phyloP scores from a whole-genome alignment of 2,329 filamentous ascomycete genomes.

The Zarea fungicola region DNA sequence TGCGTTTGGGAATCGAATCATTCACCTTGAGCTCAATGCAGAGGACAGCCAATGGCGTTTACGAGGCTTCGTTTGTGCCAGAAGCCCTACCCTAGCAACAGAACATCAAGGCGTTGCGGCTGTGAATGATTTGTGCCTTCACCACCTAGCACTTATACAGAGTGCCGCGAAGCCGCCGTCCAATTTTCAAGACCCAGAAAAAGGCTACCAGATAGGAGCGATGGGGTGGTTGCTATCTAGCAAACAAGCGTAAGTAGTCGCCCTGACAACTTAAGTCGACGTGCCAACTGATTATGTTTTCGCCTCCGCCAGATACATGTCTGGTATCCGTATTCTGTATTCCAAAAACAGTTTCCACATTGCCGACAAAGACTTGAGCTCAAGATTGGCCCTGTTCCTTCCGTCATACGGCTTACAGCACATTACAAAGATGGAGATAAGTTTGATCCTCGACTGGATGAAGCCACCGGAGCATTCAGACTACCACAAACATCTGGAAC shows the following conservation, averaged over 20 bases:
- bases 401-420: neutral
- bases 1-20: conserved; percentile 1
- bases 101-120: neutral
- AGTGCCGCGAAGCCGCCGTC: neutral
- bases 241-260: conserved; percentile 1
- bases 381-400: neutral
- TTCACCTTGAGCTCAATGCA: neutral
- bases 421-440: neutral
- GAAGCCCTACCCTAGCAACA: neutral
- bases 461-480: neutral
- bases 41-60: neutral
- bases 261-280: neutral
- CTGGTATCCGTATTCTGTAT: neutral
- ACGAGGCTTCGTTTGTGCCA: neutral
- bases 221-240: conserved; percentile 2
- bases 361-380: neutral
- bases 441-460: neutral
- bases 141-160: neutral
- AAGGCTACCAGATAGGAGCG: neutral
- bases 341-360: neutral
- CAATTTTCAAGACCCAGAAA: neutral
- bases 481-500: neutral
- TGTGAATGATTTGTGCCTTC: neutral
- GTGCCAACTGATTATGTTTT: neutral
- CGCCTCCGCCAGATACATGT: neutral